These are phyloP conservation scores for Kodamaea plutei DNA, from an alignment of 1,139 yeast genomes.

Conservation along the genomic window DNA sequence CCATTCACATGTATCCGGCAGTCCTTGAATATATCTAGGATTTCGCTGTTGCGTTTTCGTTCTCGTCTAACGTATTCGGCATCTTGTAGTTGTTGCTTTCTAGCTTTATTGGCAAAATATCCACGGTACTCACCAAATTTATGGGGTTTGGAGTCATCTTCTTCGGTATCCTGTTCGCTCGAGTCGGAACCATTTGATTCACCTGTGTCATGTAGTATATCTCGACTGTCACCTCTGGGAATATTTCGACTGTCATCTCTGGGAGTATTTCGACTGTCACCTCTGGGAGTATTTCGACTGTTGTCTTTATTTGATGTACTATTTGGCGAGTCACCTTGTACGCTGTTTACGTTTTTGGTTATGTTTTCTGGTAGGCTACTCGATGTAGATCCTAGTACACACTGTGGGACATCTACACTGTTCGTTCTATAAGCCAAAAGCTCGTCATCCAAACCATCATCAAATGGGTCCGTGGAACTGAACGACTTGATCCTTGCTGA, in stretches of 20 bases:
- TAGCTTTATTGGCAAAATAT: conserved; percentile 64
- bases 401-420: too few species aligned
- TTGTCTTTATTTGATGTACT: too few species aligned
- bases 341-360: too few species aligned
- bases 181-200: not conserved
- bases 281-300: too few species aligned
- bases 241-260: conserved; percentile 1
- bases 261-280: conserved; percentile 1
- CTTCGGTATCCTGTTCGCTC: conserved; percentile 5
- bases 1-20: conserved; percentile 82
- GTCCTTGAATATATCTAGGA: conserved; percentile 48
- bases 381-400: too few species aligned
- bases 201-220: too few species aligned
- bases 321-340: too few species aligned
- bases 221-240: conserved; percentile 3
- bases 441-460: conserved; percentile 35
- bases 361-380: too few species aligned
- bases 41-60: conserved; percentile 23
- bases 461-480: conserved; percentile 35
- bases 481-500: conserved; percentile 2
- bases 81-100: conserved; percentile 69
- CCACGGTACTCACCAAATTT: conserved; percentile 67
- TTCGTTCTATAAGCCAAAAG: too few species aligned
- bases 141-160: conserved; percentile 28
- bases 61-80: conserved; percentile 50